Conservation (phyloP, 495 filamentous ascomycete genomes). For the Chaetomium tenue region DNA sequence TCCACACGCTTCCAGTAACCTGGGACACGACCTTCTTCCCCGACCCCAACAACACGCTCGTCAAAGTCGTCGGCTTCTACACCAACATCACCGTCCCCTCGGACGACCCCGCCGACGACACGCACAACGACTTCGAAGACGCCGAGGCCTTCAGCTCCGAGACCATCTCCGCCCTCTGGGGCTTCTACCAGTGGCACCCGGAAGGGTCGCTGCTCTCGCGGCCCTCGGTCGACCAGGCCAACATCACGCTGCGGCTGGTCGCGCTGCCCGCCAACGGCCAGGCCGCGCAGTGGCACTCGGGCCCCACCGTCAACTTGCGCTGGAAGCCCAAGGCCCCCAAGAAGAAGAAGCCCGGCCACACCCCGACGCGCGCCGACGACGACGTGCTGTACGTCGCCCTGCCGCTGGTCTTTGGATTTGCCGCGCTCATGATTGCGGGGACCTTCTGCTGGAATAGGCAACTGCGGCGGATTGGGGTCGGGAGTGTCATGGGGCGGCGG, state of each 20-base stretch:
- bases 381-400: conserved; percentile 42
- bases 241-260: conserved; percentile 44
- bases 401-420: conserved; percentile 41
- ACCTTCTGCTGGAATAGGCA: conserved; percentile 42
- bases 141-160: conserved; percentile 41
- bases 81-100: conserved; percentile 9
- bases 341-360: conserved; percentile 18
- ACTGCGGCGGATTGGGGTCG: conserved; percentile 38
- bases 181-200: conserved; percentile 44
- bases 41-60: conserved; percentile 32
- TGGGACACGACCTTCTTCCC: conserved; percentile 48
- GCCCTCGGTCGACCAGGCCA: conserved; percentile 33
- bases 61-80: conserved; percentile 40
- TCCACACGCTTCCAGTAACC: conserved; percentile 35
- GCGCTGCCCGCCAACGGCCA: conserved; percentile 26
- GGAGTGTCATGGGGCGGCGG: conserved; percentile 39
- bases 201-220: conserved; percentile 27
- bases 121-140: neutral
- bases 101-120: neutral
- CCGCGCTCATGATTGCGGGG: conserved; percentile 35
- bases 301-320: conserved; percentile 36
- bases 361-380: conserved; percentile 26
- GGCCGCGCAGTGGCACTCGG: conserved; percentile 27
- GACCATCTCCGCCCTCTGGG: conserved; percentile 36
- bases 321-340: conserved; percentile 22